phyloP scores from a whole-genome alignment of 176 grass and related monocot genomes.

The Rhynchospora breviuscula region DNA sequence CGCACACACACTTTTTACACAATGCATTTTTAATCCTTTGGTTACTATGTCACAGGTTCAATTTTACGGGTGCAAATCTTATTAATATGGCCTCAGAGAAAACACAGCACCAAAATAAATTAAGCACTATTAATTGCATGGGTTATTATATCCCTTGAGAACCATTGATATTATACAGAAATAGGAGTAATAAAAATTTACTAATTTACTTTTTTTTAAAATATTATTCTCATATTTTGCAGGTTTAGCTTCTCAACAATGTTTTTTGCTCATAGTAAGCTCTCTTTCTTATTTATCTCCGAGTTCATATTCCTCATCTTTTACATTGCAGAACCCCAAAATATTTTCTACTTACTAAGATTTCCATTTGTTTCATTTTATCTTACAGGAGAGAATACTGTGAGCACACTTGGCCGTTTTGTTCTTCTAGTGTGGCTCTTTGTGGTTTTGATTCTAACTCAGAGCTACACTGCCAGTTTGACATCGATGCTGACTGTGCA shows the following conservation, averaged over 20 bases:
- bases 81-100: neutral
- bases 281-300: neutral
- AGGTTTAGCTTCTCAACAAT: constrained; percentile 97
- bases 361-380: neutral
- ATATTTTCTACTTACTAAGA: neutral
- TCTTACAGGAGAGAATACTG: constrained; percentile 79
- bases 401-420: constrained; percentile 66
- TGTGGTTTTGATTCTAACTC: constrained; percentile 90
- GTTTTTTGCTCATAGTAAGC: constrained; percentile 87
- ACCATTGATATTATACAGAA: neutral
- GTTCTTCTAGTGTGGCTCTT: constrained; percentile 91
- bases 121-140: neutral
- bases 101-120: neutral
- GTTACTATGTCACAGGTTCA: neutral
- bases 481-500: constrained; percentile 94
- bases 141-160: neutral
- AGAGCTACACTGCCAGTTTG: constrained; percentile 92
- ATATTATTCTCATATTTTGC: constrained; percentile 25
- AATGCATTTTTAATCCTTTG: neutral
- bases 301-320: constrained; percentile 32
- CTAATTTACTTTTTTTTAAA: neutral
- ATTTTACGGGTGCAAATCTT: neutral
- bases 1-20: neutral
- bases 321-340: neutral
- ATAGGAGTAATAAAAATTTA: neutral